Evolutionary conservation across 441 rosid species (phyloP), one percentile per base, ranked within the genome.

Genomic region (Adansonia grandidieri): DNA sequence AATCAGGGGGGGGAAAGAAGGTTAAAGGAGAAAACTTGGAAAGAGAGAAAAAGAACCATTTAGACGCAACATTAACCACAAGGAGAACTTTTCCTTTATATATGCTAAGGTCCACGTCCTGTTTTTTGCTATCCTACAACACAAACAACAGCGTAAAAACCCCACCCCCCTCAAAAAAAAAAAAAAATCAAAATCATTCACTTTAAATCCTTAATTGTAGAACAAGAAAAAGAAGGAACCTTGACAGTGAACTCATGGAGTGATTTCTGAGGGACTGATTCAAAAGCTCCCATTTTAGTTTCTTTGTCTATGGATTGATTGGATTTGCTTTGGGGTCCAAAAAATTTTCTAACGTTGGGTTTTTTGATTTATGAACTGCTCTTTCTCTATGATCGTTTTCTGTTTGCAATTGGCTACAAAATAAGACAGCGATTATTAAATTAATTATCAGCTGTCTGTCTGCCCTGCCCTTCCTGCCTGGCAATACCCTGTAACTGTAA

Each of bases 1-100:
- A 37, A 64, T 5, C 9, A 15, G 9, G 42, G n/a, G n/a, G 19
- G 40, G 28, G 1, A 28, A 28, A 20, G 11, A 10, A 63, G 15
- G 45, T 10, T 61, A 37, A 64, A 6, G 45, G 37, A 64, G 40
- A 62, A 58, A 45, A 45, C 9, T 45, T 45, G 6, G 6, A 28
- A 28, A 15, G 5, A 53, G n/a, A 37, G 13, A 28, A 28, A 62
- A 37, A 71, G 2, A 51, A 95, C 98, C 98, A 95, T 92, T 90
- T 93, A 78, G 98, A 93, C 72, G 98, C 98, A 74, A 95, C 98
- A 74, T 95, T 95, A 79, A 93, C 98, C 37, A 95, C 82, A 72
- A 95, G 93, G 51, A 93, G 89, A 80, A 90, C 92, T 85, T 92
- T 95, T 47, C 98, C 98, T 82, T 86, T 90, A 86, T 87, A 93